A percentile compares a stretch with the other conserved stretches of the same genome.
phyloP scores from a whole-genome alignment of 1,139 yeast species.

The Magnusiomyces magnusii region DNA sequence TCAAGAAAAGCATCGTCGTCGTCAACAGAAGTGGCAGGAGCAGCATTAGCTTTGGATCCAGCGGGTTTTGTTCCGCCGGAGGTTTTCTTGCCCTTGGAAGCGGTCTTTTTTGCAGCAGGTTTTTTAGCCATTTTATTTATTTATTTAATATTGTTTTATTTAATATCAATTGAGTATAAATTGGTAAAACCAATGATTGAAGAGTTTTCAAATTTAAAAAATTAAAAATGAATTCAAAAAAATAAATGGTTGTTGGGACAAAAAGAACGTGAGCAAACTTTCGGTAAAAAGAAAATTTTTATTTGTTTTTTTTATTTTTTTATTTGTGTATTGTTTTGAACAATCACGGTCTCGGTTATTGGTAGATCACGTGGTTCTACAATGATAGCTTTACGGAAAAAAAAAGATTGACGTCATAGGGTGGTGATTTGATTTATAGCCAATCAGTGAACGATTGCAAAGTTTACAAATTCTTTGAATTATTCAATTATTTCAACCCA shows the following conservation, averaged over 20 bases:
- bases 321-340: no score
- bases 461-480: no score
- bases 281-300: not conserved
- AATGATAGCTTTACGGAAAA: no score
- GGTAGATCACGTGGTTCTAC: no score
- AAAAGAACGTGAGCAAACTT: not conserved
- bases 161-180: not conserved
- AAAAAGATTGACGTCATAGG: no score
- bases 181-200: not conserved
- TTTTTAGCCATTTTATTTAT: constrained; percentile 1
- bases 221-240: not conserved
- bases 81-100: constrained; percentile 1
- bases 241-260: not conserved
- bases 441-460: no score
- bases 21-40: not conserved
- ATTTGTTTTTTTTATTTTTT: no score
- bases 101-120: not conserved
- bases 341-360: no score
- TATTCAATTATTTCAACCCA: no score
- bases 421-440: no score
- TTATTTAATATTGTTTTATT: not conserved
- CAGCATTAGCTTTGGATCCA: no score
- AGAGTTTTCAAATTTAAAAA: not conserved
- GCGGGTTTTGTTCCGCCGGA: not conserved
- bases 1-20: constrained; percentile 8